Percentiles rank a stretch among this genome's conserved stretches.
Evolutionary conservation across 345 rosid species (phyloP).

Genomic region (Camelina sativa): DNA sequence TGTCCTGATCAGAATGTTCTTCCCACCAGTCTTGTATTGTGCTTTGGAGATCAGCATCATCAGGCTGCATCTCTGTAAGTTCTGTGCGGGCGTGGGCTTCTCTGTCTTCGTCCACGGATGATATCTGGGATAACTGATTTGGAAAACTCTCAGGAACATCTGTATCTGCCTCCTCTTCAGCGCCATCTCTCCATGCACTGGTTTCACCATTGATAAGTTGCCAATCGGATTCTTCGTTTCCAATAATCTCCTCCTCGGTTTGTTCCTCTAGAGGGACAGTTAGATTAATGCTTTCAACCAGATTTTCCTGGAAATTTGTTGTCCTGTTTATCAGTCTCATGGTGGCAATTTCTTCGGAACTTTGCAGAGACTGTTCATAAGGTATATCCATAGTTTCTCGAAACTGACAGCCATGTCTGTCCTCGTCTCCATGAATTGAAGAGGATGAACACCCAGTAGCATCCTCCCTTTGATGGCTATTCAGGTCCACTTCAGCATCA

Average conservation of each 20-base stretch:
- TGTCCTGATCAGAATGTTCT: slow-evolving; percentile 56
- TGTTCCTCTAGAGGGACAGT: slow-evolving; percentile 49
- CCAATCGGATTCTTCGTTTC: slow-evolving; percentile 50
- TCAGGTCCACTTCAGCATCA: slow-evolving; percentile 44
- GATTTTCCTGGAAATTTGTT: slow-evolving; percentile 45
- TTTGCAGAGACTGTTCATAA: slow-evolving; percentile 43
- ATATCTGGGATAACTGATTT: slow-evolving; percentile 47
- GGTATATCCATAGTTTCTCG: slow-evolving; percentile 38
- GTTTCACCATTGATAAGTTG: slow-evolving; percentile 50
- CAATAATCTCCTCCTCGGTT: slow-evolving; percentile 48
- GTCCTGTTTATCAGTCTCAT: slow-evolving; percentile 30
- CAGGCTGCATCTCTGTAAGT: slow-evolving; percentile 47
- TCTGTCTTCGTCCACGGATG: slow-evolving; percentile 50
- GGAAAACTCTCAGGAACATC: slow-evolving; percentile 48
- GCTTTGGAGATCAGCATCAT: slow-evolving; percentile 56
- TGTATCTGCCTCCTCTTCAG: slow-evolving; percentile 48
- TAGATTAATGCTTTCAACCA: slow-evolving; percentile 42
- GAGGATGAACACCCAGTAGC: slow-evolving; percentile 40
- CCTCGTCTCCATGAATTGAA: slow-evolving; percentile 43
- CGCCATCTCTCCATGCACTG: slow-evolving; percentile 48
- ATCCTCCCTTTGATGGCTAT: slow-evolving; percentile 41
- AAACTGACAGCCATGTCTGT: slow-evolving; percentile 24
- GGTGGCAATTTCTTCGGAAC: slow-evolving; percentile 41
- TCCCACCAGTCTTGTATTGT: slow-evolving; percentile 63
- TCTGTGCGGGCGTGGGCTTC: slow-evolving; percentile 50